phyloP scores from a whole-genome alignment of 441 rosid genomes.

The Biscutella laevigata region DNA sequence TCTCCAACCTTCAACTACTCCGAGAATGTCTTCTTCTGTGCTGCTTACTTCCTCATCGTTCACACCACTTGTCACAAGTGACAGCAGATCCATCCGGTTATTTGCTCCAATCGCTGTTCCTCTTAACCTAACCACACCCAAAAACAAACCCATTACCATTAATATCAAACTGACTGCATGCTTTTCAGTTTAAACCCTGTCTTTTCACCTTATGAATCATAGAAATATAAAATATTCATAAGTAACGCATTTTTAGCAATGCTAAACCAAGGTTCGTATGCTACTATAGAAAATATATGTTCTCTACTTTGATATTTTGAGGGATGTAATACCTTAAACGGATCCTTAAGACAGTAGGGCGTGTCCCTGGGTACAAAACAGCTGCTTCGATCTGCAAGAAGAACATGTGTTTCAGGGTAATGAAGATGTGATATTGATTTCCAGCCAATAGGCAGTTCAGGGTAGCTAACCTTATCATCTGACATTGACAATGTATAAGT shows the following conservation, averaged over 20 bases:
- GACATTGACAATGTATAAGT: conserved; percentile 56
- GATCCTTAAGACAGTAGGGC: conserved; percentile 69
- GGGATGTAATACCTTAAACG: conserved; percentile 52
- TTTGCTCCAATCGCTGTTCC: conserved; percentile 73
- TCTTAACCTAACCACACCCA: conserved; percentile 43
- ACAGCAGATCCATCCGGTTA: conserved; percentile 77
- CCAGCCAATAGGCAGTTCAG: neutral
- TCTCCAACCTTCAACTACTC: conserved; percentile 56
- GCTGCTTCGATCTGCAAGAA: conserved; percentile 74
- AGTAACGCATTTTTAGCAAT: neutral
- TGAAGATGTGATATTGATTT: conserved; percentile 1
- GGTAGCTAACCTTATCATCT: conserved; percentile 57
- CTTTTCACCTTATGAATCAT: neutral
- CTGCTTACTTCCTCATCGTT: conserved; percentile 44
- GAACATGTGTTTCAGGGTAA: neutral
- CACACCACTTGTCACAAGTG: conserved; percentile 79
- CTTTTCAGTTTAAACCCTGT: neutral
- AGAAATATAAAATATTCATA: neutral
- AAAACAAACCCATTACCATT: neutral
- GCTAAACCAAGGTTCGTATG: neutral
- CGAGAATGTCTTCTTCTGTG: conserved; percentile 63
- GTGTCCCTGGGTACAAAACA: conserved; percentile 67
- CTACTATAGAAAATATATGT: neutral
- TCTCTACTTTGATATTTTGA: neutral
- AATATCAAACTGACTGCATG: neutral